Evolutionary conservation across 352 stramenopile genomes (phyloP).

Genomic region (Phytophthora pinifolia): DNA sequence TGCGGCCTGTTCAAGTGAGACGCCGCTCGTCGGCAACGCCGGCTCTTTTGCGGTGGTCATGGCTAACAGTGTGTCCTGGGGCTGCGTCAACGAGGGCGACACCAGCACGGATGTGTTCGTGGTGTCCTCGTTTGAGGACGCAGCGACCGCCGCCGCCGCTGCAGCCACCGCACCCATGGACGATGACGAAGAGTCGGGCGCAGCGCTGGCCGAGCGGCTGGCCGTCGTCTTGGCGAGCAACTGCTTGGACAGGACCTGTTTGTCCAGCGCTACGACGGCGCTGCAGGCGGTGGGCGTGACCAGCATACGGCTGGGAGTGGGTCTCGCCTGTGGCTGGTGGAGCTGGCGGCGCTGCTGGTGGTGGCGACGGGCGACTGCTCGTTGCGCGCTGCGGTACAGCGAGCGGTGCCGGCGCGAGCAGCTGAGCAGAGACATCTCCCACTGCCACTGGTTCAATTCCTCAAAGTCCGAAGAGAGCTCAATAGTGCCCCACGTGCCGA

Average conservation of each 20-base stretch:
- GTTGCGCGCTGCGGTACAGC: slow-evolving; percentile 44
- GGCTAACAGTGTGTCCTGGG: slow-evolving; percentile 2
- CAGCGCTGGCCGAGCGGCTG: slow-evolving; percentile 22
- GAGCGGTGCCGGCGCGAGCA: slow-evolving; percentile 53
- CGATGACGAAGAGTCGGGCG: slow-evolving; percentile 15
- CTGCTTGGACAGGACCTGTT: slow-evolving; percentile 6
- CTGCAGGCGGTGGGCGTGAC: slow-evolving; percentile 15
- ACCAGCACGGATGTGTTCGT: slow-evolving; percentile 8
- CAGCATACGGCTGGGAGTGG: slow-evolving; percentile 10
- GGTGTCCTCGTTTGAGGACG: slow-evolving; percentile 14
- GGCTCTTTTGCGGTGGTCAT: slow-evolving; percentile 7
- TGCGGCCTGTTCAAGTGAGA: slow-evolving; percentile 6
- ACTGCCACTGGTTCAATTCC: slow-evolving; percentile 42
- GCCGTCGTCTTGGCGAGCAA: slow-evolving; percentile 18
- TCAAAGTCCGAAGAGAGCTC: slow-evolving; percentile 34
- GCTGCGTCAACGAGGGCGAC: slow-evolving; percentile 6
- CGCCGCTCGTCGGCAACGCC: neutral
- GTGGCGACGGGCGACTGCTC: slow-evolving; percentile 38
- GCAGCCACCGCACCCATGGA: slow-evolving; percentile 13
- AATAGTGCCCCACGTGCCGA: slow-evolving; percentile 23
- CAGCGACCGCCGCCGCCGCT: neutral
- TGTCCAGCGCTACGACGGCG: slow-evolving; percentile 18
- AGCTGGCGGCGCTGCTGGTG: slow-evolving; percentile 22
- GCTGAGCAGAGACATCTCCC: slow-evolving; percentile 64
- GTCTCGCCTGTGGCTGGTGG: slow-evolving; percentile 1